Evolutionary conservation across 305 asterid species (phyloP), one percentile per base, ranked within the genome.

Genomic region (Fraxinus floribunda): DNA sequence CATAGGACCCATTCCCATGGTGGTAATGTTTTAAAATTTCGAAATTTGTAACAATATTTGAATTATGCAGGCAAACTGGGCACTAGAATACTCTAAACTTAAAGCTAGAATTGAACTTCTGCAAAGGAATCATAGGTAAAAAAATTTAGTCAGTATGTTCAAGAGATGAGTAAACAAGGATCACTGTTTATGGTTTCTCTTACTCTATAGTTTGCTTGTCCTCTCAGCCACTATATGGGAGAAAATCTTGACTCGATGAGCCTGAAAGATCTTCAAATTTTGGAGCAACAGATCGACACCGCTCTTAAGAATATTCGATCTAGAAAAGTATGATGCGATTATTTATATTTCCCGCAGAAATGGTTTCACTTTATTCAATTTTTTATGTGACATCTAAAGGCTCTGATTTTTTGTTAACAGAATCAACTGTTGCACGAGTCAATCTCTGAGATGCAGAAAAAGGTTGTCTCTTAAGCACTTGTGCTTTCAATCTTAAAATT

Each of bases 251-350:
- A 93, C 46, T 79, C 92, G 16, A 84, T 93, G 97, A 92, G 86
- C 93, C 88, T 81, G 71, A 93, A 91, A 84, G 98, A 94, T 82
- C 88, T 94, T 79, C 97, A 94, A 78, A 93, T 86, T 82, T 86
- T 94, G 86, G 98, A 94, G 87, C 97, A 89, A 66, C 97, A 93
- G 85, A 95, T 94, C 60, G 98, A 94, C 80, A 83, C 89, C 83
- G 88, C 94, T 77, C 91, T 94, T 26, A 92, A 89, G 88, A 93
- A 87, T 80, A 90, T 94, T 46, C 86, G 98, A 85, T 16, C 94
- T 3, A 86, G 94, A 86, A 93, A 91, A 82, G 97, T 93, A 88
- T 66, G 55, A 1, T 46, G n/a, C 22, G 15, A 3, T 0, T 10
- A 2, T 5, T 5, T 16, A 76, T 76, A 16, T 20, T 6, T 49